phyloP scores from a whole-genome alignment of 192 early-diverging fungal species.

The Powellomyces hirtus region DNA sequence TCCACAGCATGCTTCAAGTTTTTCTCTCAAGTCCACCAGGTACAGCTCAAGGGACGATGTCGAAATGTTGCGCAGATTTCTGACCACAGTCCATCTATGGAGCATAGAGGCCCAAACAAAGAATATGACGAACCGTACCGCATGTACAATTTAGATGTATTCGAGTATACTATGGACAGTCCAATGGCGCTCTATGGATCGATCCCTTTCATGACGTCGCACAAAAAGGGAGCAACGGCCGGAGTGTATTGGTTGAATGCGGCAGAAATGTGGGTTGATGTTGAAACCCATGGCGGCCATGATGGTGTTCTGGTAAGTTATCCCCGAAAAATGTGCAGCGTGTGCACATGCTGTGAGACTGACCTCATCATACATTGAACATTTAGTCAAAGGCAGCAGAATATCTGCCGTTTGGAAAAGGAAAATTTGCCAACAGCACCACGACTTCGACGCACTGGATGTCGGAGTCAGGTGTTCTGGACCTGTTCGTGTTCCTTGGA shows the following conservation, averaged over 20 bases:
- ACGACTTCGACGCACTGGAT: conserved; percentile 86
- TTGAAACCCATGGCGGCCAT: conserved; percentile 62
- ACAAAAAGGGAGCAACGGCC: conserved; percentile 67
- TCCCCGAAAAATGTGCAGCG: neutral
- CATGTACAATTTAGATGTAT: conserved; percentile 96
- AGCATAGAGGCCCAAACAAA: conserved; percentile 53
- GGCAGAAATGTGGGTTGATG: conserved; percentile 98
- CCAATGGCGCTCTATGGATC: conserved; percentile 96
- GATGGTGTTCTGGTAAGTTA: conserved; percentile 30
- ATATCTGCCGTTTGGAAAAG: conserved; percentile 16
- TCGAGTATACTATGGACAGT: conserved; percentile 93
- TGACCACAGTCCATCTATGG: neutral
- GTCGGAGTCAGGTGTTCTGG: conserved; percentile 86
- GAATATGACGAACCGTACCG: conserved; percentile 91
- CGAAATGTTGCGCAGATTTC: neutral
- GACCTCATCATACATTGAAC: neutral
- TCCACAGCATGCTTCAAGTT: conserved; percentile 87
- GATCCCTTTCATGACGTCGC: conserved; percentile 91
- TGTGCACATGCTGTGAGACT: neutral
- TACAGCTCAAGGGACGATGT: conserved; percentile 21
- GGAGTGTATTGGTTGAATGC: conserved; percentile 92
- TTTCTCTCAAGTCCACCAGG: conserved; percentile 86
- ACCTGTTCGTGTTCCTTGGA: conserved; percentile 84
- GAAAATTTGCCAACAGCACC: conserved; percentile 12
- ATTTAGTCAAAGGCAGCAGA: conserved; percentile 14